Base-by-base conservation (phyloP, 2,329 filamentous ascomycete species). In the Colletotrichum tamarilloi region DNA sequence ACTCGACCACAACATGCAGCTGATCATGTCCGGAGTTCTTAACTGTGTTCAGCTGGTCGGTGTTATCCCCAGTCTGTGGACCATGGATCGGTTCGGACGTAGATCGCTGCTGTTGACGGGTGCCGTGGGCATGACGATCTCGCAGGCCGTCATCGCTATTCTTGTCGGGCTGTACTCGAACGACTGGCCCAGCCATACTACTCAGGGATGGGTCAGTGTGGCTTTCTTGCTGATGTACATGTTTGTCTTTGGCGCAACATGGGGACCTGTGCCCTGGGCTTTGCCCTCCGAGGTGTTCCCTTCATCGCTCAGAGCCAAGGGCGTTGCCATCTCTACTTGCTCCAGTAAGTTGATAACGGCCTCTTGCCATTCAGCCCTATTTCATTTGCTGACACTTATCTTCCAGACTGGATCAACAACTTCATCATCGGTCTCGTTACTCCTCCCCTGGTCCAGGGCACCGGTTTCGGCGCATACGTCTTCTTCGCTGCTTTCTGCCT, bases 191-290 rank as follows among this genome's bases (percentile, higher is more conserved):
- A 76, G 80, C 1, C 85, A 90, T 76, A 76, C 77, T 3, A 84
- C 81, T 1, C 87, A 86, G 0, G 88, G 88, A 4, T 91, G 89
- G 89, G 87, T 84, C 5, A 87, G 87, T 1, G 87, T 90, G 0
- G 86, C 87, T 28, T 73, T 73, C 59, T 22, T 73, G 26, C 28
- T 73, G 24, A 30, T 73, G 3, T 73, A 90, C 78, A 91, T 92
- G 85, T 78, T 90, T 52, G 81, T 83, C 2, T 93, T 92, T 73
- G 90, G 90, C 2, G 87, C 85, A 0, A 87, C 86, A 0, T 92
- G 89, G 87, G 88, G 86, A 19, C 85, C 86, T 62, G 85, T 88
- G 19, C 79, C 80, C 0, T 82, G 81, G 81, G 77, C 81, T 0
- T 83, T 84, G 62, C 80, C 80, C 6, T 79, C 79, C 0, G 84